A percentile compares a stretch with the other conserved stretches of the same genome.
phyloP scores from a whole-genome alignment of 495 filamentous ascomycete genomes.

The Penicillium dipodomyicola region DNA sequence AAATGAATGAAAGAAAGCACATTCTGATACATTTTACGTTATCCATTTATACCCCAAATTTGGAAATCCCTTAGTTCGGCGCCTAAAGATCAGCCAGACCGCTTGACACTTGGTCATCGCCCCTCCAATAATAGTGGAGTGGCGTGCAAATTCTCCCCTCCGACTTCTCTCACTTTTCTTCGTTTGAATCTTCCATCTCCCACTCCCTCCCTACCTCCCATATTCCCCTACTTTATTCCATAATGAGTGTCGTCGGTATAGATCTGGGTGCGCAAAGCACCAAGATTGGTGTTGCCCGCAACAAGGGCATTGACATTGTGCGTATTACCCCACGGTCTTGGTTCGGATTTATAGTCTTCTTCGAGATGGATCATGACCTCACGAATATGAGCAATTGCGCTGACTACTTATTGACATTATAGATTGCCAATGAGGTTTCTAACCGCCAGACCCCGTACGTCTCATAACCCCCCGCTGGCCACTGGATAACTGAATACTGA shows the following conservation, averaged over 20 bases:
- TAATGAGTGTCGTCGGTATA: slow-evolving; percentile 79
- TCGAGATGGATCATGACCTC: background rate
- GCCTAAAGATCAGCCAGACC: slow-evolving; percentile 16
- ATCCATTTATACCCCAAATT: slow-evolving; percentile 5
- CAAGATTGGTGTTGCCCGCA: slow-evolving; percentile 93
- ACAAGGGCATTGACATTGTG: slow-evolving; percentile 99
- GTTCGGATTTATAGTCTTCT: slow-evolving; percentile 1
- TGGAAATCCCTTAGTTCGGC: background rate
- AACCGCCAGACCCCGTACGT: slow-evolving; percentile 94
- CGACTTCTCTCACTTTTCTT: slow-evolving; percentile 29
- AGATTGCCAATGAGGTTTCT: slow-evolving; percentile 99
- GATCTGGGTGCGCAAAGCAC: slow-evolving; percentile 98
- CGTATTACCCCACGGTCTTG: slow-evolving; percentile 46
- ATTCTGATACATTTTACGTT: slow-evolving; percentile 1
- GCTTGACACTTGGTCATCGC: slow-evolving; percentile 22
- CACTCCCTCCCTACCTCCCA: slow-evolving; percentile 15
- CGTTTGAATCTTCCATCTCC: slow-evolving; percentile 21
- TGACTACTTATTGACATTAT: slow-evolving; percentile 24
- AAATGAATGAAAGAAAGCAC: background rate
- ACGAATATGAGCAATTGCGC: slow-evolving; percentile 14
- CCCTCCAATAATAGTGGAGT: slow-evolving; percentile 35
- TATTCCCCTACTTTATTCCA: slow-evolving; percentile 30
- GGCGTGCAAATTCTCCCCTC: slow-evolving; percentile 47
- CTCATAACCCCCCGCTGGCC: slow-evolving; percentile 8
- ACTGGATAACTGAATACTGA: slow-evolving; percentile 23